phyloP scores from a whole-genome alignment of 148 eudicot species.

The Cornus kousa region DNA sequence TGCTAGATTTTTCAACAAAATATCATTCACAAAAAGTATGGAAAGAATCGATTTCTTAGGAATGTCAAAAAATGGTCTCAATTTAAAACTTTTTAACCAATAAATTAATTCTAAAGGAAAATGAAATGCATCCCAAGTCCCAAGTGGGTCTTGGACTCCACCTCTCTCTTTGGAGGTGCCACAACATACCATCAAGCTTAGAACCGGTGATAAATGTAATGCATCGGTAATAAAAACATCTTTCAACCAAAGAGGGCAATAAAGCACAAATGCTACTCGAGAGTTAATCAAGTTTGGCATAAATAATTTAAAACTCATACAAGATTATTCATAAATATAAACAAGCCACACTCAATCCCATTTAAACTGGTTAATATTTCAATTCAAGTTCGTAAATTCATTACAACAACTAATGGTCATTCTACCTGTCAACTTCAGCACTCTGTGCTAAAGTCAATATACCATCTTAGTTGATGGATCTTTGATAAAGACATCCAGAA shows the following conservation, averaged over 20 bases:
- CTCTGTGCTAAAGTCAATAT: background rate
- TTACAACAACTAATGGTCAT: background rate
- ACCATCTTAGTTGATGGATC: background rate
- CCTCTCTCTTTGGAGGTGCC: no score
- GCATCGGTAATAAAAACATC: background rate
- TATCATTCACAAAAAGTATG: background rate
- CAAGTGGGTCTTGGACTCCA: no score
- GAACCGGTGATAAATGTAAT: background rate
- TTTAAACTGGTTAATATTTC: no score
- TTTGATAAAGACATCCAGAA: no score
- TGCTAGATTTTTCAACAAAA: background rate
- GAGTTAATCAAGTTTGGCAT: background rate
- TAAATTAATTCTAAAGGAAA: no score
- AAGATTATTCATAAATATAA: background rate
- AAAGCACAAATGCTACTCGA: background rate
- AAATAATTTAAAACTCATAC: background rate
- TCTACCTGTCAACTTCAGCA: background rate
- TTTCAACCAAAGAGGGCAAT: background rate
- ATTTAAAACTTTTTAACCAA: background rate
- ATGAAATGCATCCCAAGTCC: no score
- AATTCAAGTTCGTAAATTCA: background rate
- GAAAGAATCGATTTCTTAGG: background rate
- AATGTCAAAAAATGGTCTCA: background rate
- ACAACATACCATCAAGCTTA: no score
- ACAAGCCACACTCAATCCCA: background rate